Base-by-base conservation (phyloP, 495 filamentous ascomycete species). In the Margaritispora aquatica region DNA sequence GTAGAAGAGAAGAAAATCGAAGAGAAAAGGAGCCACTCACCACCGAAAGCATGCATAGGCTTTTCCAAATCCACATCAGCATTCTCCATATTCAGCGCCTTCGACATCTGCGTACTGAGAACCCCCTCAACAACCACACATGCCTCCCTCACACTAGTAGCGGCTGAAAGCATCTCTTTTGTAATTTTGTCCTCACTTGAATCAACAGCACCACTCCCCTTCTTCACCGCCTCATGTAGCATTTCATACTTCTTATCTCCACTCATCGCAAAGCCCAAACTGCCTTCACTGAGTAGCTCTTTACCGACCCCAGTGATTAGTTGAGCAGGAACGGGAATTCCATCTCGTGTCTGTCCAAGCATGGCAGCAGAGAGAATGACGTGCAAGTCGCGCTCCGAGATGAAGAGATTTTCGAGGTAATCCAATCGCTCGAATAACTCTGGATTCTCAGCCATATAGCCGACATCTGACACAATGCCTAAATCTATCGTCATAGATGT, bases 401-500 rank as follows among this genome's bases (percentile, higher is more conserved):
- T 57, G 41, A 57, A 57, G 2, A 57, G 26, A 26, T 50, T 57
- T 13, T 57, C 41, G 5, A 57, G 26, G 46, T 57, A 57, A 20
- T 57, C 41, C 3, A 57, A 23, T 26, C 55, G 1, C 36, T 57
- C 55, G 19, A 57, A 57, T 50, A 38, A 44, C 15, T 57, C 47
- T 10, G 56, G 56, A 19, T 51, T 60, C 19, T 55, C 57, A 21
- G 57, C 57, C 10, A 60, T 47, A 24, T 44, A 54, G 24, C 75
- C 75, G 1, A 62, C 66, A 13, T 71, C 74, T 0, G 59, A 64
- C 1, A 78, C 70, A 7, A 69, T 69, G 0, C 83, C 56, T 67
- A 86, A 68, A 50, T 83, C 77, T 20, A 86, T 69, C 17, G 76
- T 78, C 0, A 75, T 74, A 10, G 76, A 74, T 11, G 75, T 72